Base-by-base conservation (phyloP, 495 filamentous ascomycete species). In the Rostrohypoxylon terebratum region DNA sequence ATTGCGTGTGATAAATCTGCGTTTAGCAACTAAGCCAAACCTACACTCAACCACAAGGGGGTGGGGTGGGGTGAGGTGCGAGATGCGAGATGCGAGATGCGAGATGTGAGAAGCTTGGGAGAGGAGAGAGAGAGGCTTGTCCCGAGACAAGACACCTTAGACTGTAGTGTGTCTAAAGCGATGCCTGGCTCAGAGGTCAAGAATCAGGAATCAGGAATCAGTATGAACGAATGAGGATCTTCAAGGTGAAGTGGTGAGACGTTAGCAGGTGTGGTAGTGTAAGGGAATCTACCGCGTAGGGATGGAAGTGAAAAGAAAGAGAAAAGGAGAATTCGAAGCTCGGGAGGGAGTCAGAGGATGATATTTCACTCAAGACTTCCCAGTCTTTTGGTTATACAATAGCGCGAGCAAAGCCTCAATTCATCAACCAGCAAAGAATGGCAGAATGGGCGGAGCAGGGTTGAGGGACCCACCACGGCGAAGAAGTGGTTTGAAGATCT, bases 291-390 rank as follows among this genome's bases (percentile, higher is more conserved):
- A 57, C 57, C 51, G 54, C 14, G 38, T 44, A 42, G 21, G 42
- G 69, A 61, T 73, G 66, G 59, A 66, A 66, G 75, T 71, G 53
- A 74, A 78, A 76, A 67, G 75, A 73, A 75, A 75, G 54, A 73
- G 77, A 44, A 72, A 72, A 68, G 62, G 67, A 57, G 51, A 64
- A 44, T 51, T 65, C 65, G 64, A 28, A 54, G 63, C 60, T 75
- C 77, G 81, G 81, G 75, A 76, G 77, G 82, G 83, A 85, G 83
- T 85, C 83, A 85, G 59, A 76, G 71, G 78, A 74, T 62, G 82
- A 81, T 86, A 86, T 86, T 83, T 86, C 82, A 85, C 71, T 80
- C 66, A 40, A 51, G 38, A 69, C 14, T 63, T 55, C 8, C 23
- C 28, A 44, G 59, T 36, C 48, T 73, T 28, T 61, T 66, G 8